Percentiles rank a stretch among this genome's conserved stretches.
These are phyloP conservation scores for Trichoderma orchidacearum DNA, from an alignment of 495 filamentous ascomycete species.

Conservation along the genomic window DNA sequence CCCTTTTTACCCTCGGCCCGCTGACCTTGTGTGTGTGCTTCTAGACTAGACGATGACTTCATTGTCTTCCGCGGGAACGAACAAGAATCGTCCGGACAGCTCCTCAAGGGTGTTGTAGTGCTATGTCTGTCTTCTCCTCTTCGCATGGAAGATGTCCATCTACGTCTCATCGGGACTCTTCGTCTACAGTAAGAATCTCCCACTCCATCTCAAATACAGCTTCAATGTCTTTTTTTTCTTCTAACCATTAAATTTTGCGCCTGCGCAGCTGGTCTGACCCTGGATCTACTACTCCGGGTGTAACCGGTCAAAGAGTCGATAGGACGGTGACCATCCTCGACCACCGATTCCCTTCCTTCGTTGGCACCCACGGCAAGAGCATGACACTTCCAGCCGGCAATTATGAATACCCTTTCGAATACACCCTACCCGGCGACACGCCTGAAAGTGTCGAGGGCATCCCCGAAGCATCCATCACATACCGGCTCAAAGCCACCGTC, in stretches of 20 bases:
- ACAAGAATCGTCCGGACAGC: constrained; percentile 60
- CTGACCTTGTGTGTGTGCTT: neutral
- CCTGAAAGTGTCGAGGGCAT: constrained; percentile 86
- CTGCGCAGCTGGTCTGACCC: constrained; percentile 31
- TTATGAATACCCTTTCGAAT: constrained; percentile 84
- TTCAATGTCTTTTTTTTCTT: neutral
- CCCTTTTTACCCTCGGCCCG: neutral
- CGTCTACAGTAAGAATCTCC: constrained; percentile 45
- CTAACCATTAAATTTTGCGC: neutral
- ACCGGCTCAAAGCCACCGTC: constrained; percentile 78
- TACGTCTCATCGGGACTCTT: constrained; percentile 58
- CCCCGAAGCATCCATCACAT: constrained; percentile 64
- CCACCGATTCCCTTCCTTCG: constrained; percentile 35
- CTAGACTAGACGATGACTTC: constrained; percentile 64
- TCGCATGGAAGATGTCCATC: constrained; percentile 55
- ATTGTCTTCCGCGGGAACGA: constrained; percentile 65
- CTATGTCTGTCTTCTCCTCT: constrained; percentile 58
- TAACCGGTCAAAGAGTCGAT: constrained; percentile 33
- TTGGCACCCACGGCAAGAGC: constrained; percentile 29
- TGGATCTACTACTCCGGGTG: constrained; percentile 31
- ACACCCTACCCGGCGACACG: constrained; percentile 59
- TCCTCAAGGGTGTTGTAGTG: constrained; percentile 60
- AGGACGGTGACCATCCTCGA: constrained; percentile 26
- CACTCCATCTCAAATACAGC: neutral
- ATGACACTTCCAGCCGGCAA: constrained; percentile 60